Percentiles rank a stretch among this genome's conserved stretches.
These are phyloP conservation scores for Artomyces pyxidatus DNA, from an alignment of 768 basidiomycete genomes.

Conservation along the genomic window DNA sequence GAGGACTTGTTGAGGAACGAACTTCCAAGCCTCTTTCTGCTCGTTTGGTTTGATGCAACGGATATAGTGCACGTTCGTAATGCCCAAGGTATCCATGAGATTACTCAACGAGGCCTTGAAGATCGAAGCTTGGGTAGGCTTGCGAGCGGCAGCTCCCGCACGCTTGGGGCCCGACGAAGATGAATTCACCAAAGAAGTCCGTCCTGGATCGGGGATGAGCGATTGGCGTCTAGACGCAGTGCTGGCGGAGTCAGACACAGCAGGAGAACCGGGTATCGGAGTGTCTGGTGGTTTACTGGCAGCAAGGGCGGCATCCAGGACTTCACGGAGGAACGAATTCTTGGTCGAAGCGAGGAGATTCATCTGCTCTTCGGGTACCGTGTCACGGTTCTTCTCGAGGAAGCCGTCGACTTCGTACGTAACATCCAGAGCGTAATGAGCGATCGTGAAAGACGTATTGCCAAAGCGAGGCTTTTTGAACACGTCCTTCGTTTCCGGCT, in stretches of 20 bases:
- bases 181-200: conserved; percentile 59
- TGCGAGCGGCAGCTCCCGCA: conserved; percentile 65
- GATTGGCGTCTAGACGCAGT: conserved; percentile 74
- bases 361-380: conserved; percentile 98
- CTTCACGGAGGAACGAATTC: conserved; percentile 91
- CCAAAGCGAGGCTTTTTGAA: conserved; percentile 99
- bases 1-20: conserved; percentile 90
- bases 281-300: conserved; percentile 61
- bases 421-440: conserved; percentile 96
- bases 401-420: conserved; percentile 99
- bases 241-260: conserved; percentile 70
- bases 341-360: conserved; percentile 75
- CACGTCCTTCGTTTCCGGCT: conserved; percentile 77
- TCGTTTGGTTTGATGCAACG: conserved; percentile 99
- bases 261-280: conserved; percentile 66
- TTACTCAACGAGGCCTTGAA: conserved; percentile 93
- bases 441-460: conserved; percentile 93
- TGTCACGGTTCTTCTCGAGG: conserved; percentile 97
- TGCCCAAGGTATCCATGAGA: conserved; percentile 94
- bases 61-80: conserved; percentile 98
- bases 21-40: conserved; percentile 93
- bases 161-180: conserved; percentile 42
- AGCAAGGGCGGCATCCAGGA: conserved; percentile 82
- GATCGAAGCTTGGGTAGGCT: conserved; percentile 96
- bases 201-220: conserved; percentile 81